Conservation (phyloP, 768 basidiomycete species). For the Serendipita indica region DNA sequence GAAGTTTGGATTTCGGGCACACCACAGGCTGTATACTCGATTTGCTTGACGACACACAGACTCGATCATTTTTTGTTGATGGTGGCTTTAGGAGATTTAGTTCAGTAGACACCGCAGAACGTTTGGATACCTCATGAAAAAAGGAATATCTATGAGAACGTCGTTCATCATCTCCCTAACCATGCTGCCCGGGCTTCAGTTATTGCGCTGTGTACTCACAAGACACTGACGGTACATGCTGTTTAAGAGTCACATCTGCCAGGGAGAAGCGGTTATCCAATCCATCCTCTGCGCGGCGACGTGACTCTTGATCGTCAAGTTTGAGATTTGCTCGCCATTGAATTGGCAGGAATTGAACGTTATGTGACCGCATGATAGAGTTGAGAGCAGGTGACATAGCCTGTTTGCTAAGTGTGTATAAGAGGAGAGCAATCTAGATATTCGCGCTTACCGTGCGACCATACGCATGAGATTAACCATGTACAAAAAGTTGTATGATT, state of each 20-base stretch:
- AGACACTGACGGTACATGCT: conserved; percentile 25
- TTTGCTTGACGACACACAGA: conserved; percentile 28
- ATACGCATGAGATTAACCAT: conserved; percentile 28
- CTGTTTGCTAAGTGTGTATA: conserved; percentile 22
- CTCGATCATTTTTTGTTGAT: conserved; percentile 29
- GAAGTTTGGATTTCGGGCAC: conserved; percentile 28
- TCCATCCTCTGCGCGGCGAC: conserved; percentile 26
- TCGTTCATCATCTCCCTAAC: conserved; percentile 30
- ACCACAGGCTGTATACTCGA: conserved; percentile 29
- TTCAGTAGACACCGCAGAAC: background rate
- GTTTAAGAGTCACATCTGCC: conserved; percentile 29
- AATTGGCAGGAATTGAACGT: conserved; percentile 30
- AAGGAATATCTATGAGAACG: conserved; percentile 28
- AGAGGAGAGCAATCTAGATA: background rate
- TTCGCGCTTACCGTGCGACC: conserved; percentile 21
- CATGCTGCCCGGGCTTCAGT: conserved; percentile 10
- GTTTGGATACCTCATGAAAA: conserved; percentile 26
- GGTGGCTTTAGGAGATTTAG: conserved; percentile 17
- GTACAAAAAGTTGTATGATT: conserved; percentile 31
- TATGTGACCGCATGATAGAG: conserved; percentile 27
- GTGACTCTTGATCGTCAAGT: conserved; percentile 23
- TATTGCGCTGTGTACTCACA: background rate
- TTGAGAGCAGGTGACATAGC: conserved; percentile 25
- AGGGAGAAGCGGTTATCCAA: conserved; percentile 30
- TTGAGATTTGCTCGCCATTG: conserved; percentile 29